Conservation (phyloP, 2,329 filamentous ascomycete genomes). For the Fusarium sp. region DNA sequence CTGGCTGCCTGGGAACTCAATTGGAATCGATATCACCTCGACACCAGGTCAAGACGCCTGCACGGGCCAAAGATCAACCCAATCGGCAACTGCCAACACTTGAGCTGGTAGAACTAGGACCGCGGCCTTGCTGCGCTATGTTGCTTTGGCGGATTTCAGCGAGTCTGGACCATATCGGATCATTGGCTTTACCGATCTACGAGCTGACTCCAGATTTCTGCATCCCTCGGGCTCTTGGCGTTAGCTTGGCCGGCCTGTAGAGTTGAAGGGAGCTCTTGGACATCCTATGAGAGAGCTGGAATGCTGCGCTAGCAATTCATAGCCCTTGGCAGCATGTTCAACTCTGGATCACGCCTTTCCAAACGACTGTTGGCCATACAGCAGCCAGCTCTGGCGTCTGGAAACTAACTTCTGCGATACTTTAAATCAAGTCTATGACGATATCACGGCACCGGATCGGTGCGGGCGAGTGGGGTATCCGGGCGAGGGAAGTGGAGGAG, state of each 20-base stretch:
- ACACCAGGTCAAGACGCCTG: neutral
- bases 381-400: neutral
- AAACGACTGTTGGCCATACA: conserved; percentile 11
- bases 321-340: conserved; percentile 32
- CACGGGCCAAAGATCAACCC: neutral
- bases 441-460: conserved; percentile 28
- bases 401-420: conserved; percentile 14
- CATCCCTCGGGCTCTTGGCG: conserved; percentile 16
- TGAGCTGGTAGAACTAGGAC: neutral
- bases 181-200: conserved; percentile 25
- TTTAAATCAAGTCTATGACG: conserved; percentile 34
- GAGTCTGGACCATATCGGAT: conserved; percentile 11
- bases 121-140: no score
- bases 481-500: conserved; percentile 7
- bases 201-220: conserved; percentile 21
- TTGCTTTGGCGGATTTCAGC: neutral
- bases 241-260: conserved; percentile 13
- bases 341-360: conserved; percentile 14
- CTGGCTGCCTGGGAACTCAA: no score
- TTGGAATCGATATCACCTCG: no score
- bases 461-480: conserved; percentile 25
- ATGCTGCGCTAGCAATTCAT: conserved; percentile 25
- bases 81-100: conserved; percentile 26
- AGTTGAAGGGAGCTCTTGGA: conserved; percentile 13
- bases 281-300: conserved; percentile 17